Base-by-base conservation (phyloP, 202 grass and related monocot species). In the Setaria viridis region DNA sequence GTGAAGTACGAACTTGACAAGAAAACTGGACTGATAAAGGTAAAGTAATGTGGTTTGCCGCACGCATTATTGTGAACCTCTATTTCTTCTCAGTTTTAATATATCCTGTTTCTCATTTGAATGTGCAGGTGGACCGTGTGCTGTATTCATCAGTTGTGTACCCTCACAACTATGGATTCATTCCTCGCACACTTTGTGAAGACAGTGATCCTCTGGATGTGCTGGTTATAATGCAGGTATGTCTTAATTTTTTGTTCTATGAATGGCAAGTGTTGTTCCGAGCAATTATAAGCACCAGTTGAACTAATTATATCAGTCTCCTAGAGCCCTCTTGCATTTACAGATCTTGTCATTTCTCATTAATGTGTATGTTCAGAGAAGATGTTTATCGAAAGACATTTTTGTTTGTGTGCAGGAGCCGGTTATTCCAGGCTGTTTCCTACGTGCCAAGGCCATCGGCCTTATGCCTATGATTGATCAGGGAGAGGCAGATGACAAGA, bases 401-500 rank as follows among this genome's bases (percentile, higher is more conserved):
- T 65, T 56, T 47, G 34, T 67, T 8, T 6, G 39, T 51, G 62
- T 80, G 60, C 87, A 98, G 95, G 95, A 98, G 80, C 93, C 95
- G 14, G 95, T 98, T 75, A 80, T 95, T 4, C 95, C 95, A 72
- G 95, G 95, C 11, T 92, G 95, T 80, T 98, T 98, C 62, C 91
- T 98, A 30, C 88, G 95, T 39, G 95, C 95, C 21, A 95, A 95
- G 78, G 95, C 95, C 51, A 95, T 98, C 9, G 95, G 93, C 47
- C 77, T 95, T 42, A 98, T 98, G 95, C 95, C 95, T 76, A 98
- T 98, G 95, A 98, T 98, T 79, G 95, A 98, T 88, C 95, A 98
- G 91, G 95, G 93, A 51, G 95, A 98, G 79, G 92, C 92, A 50
- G 95, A 98, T 80, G 95, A 98, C 54, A 98, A 98, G 93, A 98